Evolutionary conservation across 83 land plant genomes (phyloP).

Genomic region (Picea abies): DNA sequence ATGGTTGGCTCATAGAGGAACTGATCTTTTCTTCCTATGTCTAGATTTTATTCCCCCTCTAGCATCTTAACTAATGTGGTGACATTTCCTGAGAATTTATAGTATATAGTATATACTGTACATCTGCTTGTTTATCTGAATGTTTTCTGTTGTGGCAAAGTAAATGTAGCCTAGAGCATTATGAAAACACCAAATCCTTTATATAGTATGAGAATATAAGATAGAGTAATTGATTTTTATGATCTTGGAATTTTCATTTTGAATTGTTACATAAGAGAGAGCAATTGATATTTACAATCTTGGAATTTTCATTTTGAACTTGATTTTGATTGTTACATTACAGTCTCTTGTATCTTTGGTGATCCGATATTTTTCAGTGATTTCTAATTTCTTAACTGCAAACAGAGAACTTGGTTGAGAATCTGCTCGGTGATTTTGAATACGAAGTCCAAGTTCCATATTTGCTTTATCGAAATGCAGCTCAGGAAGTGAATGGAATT

Average conservation of each 20-base stretch:
- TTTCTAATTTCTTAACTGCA: background rate
- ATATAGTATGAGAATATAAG: background rate
- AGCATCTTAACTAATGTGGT: background rate
- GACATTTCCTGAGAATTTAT: background rate
- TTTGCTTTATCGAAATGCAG: conserved; percentile 83
- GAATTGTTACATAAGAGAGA: background rate
- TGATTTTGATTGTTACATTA: background rate
- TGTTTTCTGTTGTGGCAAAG: background rate
- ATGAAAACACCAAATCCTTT: background rate
- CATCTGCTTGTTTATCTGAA: background rate
- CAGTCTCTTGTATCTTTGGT: background rate
- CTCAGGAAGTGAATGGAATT: conserved; percentile 97
- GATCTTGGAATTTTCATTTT: background rate
- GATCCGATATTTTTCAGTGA: background rate
- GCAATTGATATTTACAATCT: background rate
- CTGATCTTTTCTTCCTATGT: background rate
- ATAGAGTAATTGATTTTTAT: background rate
- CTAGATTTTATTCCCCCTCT: background rate
- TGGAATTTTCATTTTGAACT: background rate
- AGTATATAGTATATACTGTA: background rate
- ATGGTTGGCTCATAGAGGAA: background rate
- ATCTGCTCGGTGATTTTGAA: conserved; percentile 95
- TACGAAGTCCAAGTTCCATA: conserved; percentile 95
- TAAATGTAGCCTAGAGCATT: background rate
- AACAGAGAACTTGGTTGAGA: conserved; percentile 93